phyloP scores from a whole-genome alignment of 2,329 filamentous ascomycete species.

The Zarea fungicola region DNA sequence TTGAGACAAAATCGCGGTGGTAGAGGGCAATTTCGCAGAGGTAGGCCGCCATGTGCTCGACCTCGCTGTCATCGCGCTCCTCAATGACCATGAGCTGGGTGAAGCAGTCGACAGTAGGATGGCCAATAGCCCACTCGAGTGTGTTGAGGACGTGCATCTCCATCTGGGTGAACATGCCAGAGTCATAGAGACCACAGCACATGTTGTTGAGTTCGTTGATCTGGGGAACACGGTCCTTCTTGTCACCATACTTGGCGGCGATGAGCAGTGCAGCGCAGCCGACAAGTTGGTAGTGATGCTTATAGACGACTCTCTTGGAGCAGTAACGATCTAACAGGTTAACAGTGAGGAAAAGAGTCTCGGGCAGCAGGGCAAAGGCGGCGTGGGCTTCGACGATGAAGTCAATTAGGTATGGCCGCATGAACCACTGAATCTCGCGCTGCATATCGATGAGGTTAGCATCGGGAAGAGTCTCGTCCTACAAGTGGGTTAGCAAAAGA shows the following conservation, averaged over 20 bases:
- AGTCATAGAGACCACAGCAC: slow-evolving; percentile 97
- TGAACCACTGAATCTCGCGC: slow-evolving; percentile 99
- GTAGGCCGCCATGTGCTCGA: slow-evolving; percentile 92
- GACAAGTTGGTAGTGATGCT: slow-evolving; percentile 97
- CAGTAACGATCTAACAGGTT: slow-evolving; percentile 98
- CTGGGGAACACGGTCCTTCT: slow-evolving; percentile 97
- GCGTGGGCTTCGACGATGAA: slow-evolving; percentile 96
- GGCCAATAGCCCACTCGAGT: slow-evolving; percentile 90
- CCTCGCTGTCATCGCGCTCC: slow-evolving; percentile 71
- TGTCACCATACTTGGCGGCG: slow-evolving; percentile 96
- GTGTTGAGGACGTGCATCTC: slow-evolving; percentile 99
- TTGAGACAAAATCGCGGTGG: slow-evolving; percentile 94
- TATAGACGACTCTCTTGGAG: slow-evolving; percentile 95
- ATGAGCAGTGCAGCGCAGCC: slow-evolving; percentile 94
- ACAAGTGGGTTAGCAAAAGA: slow-evolving; percentile 27
- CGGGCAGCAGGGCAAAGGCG: slow-evolving; percentile 87
- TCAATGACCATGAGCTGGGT: slow-evolving; percentile 81
- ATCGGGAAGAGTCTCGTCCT: slow-evolving; percentile 84
- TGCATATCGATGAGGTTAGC: slow-evolving; percentile 98
- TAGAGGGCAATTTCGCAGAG: slow-evolving; percentile 93
- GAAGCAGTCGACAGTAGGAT: slow-evolving; percentile 94
- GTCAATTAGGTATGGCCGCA: slow-evolving; percentile 96
- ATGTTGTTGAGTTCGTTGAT: slow-evolving; percentile 97
- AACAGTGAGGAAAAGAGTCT: slow-evolving; percentile 92
- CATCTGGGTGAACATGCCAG: slow-evolving; percentile 99